Percentiles rank a stretch among this genome's conserved stretches.
Conservation (phyloP, 345 rosid species). For the Aethionema arabicum region DNA sequence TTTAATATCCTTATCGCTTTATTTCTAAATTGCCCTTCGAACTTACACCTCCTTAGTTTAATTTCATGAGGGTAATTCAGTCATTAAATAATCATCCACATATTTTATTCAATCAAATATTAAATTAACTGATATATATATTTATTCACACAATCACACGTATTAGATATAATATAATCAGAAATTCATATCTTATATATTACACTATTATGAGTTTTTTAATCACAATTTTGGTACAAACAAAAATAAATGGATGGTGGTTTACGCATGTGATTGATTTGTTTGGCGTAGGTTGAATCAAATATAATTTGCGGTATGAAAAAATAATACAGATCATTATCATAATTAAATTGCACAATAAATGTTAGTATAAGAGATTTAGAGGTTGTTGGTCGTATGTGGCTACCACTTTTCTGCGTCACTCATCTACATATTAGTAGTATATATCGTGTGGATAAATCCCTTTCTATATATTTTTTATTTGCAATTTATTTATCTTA, state of each 20-base stretch:
- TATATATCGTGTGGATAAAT: constrained; percentile 14
- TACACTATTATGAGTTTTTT: no score
- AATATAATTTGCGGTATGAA: constrained; percentile 24
- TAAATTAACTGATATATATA: no score
- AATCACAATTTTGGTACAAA: neutral
- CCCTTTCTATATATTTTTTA: neutral
- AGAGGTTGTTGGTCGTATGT: constrained; percentile 28
- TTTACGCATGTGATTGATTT: constrained; percentile 8
- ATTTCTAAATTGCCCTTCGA: constrained; percentile 12
- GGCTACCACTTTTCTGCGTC: constrained; percentile 30
- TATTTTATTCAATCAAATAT: no score
- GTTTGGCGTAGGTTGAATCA: constrained; percentile 24
- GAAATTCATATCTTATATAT: no score
- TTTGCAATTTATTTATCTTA: neutral
- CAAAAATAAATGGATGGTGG: neutral
- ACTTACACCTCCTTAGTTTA: neutral
- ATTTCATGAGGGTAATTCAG: neutral
- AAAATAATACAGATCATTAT: constrained; percentile 26
- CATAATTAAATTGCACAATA: constrained; percentile 30
- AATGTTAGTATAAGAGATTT: constrained; percentile 24
- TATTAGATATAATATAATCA: no score
- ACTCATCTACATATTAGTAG: constrained; percentile 8
- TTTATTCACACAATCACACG: no score
- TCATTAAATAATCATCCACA: neutral
- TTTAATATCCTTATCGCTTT: neutral